These are phyloP conservation scores for Isabelozyma gotoi DNA, from an alignment of 805 yeast genomes.

Conservation along the genomic window DNA sequence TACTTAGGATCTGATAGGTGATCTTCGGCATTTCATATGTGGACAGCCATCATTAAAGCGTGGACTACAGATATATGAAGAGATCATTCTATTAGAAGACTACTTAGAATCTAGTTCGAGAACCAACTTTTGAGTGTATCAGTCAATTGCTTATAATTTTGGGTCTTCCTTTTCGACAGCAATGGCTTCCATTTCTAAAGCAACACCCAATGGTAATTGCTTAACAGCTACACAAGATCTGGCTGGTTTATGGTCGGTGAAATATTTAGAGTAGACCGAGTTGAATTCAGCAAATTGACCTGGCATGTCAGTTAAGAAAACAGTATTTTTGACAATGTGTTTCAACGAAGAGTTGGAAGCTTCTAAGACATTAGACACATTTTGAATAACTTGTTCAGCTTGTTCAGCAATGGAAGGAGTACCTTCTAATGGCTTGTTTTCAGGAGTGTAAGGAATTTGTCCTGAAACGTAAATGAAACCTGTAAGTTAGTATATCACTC, in stretches of 20 bases:
- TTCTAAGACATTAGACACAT: slow-evolving; percentile 69
- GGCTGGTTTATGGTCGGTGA: slow-evolving; percentile 83
- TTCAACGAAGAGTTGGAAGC: slow-evolving; percentile 84
- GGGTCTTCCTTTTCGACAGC: slow-evolving; percentile 62
- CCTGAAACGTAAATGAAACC: slow-evolving; percentile 92
- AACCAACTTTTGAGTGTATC: no score
- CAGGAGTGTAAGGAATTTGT: slow-evolving; percentile 88
- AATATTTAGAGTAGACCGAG: slow-evolving; percentile 77
- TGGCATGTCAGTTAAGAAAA: slow-evolving; percentile 88
- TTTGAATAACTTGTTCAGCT: slow-evolving; percentile 71
- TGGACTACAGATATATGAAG: no score
- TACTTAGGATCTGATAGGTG: no score
- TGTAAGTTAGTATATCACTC: slow-evolving; percentile 9
- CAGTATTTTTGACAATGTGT: slow-evolving; percentile 82
- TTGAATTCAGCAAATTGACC: slow-evolving; percentile 79
- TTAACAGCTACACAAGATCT: slow-evolving; percentile 97
- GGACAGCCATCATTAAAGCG: no score
- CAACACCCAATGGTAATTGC: slow-evolving; percentile 84
- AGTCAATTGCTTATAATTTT: slow-evolving; percentile 26
- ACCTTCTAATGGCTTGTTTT: slow-evolving; percentile 77
- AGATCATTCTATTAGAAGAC: no score
- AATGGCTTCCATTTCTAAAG: slow-evolving; percentile 87
- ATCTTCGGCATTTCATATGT: no score
- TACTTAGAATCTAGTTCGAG: no score
- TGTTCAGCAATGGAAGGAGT: slow-evolving; percentile 63